These are phyloP conservation scores for Besnoitia besnoiti DNA, from an alignment of 169 alveolate genomes.

Conservation along the genomic window DNA sequence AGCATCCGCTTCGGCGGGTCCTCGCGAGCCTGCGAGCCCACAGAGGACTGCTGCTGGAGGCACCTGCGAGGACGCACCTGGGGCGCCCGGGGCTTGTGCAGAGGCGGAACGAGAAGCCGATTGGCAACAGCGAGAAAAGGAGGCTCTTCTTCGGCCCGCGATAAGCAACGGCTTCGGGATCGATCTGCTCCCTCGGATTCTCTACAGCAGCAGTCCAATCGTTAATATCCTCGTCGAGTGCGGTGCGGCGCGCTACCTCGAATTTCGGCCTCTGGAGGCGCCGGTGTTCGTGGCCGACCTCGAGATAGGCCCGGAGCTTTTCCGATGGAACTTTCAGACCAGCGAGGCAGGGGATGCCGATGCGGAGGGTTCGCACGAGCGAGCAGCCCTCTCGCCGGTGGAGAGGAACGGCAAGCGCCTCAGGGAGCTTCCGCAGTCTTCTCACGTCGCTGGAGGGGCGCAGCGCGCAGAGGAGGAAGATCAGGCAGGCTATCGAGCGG, in stretches of 20 bases:
- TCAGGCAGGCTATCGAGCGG: neutral
- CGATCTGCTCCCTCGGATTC: constrained; percentile 63
- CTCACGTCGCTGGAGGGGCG: too few species aligned
- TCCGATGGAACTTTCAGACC: neutral
- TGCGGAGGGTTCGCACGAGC: neutral
- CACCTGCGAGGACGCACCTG: too few species aligned
- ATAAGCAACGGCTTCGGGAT: constrained; percentile 42
- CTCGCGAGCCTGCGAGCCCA: neutral
- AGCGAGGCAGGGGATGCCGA: neutral
- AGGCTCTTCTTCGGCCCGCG: neutral
- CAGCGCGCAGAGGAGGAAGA: neutral
- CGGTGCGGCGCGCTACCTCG: constrained; percentile 59
- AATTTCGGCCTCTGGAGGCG: constrained; percentile 56
- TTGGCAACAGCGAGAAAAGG: neutral
- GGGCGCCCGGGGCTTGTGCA: neutral
- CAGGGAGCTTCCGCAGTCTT: neutral
- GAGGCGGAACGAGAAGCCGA: neutral
- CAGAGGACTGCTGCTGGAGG: neutral
- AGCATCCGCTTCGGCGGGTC: neutral
- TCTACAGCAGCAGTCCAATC: constrained; percentile 57
- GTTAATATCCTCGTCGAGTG: constrained; percentile 46
- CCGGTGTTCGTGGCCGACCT: constrained; percentile 49
- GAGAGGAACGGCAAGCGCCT: neutral
- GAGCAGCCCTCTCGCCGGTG: neutral
- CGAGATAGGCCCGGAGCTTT: neutral